phyloP scores from a whole-genome alignment of 2,329 filamentous ascomycete species.

The Polychaeton citri region DNA sequence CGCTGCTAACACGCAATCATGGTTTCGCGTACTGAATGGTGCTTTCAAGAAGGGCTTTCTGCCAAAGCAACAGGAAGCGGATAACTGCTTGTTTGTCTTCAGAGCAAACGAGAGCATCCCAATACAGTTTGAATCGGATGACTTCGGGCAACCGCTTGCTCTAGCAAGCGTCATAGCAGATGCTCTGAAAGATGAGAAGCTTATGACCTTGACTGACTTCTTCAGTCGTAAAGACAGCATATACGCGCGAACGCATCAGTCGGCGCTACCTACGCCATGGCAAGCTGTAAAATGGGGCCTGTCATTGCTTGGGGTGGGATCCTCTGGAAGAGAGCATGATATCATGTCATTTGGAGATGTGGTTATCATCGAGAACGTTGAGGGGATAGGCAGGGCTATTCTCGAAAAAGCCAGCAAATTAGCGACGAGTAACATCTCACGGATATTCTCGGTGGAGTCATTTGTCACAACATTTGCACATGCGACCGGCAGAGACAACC shows the following conservation, averaged over 20 bases:
- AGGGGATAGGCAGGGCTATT: conserved; percentile 28
- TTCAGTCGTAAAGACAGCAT: conserved; percentile 52
- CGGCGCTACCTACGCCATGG: conserved; percentile 59
- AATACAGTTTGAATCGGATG: conserved; percentile 53
- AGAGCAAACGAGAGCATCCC: conserved; percentile 51
- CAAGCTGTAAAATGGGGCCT: conserved; percentile 63
- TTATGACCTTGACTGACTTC: conserved; percentile 62
- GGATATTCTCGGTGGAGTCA: conserved; percentile 18
- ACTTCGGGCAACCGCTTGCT: conserved; percentile 70
- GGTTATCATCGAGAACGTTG: conserved; percentile 52
- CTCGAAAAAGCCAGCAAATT: conserved; percentile 18
- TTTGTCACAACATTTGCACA: conserved; percentile 15
- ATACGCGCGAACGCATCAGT: conserved; percentile 40
- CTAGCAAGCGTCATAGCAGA: conserved; percentile 69
- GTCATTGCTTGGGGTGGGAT: conserved; percentile 41
- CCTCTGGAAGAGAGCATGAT: conserved; percentile 29
- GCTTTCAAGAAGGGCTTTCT: conserved; percentile 53
- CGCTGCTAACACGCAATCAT: conserved; percentile 63
- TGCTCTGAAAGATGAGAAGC: conserved; percentile 52
- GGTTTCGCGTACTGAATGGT: conserved; percentile 60
- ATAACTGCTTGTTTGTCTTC: conserved; percentile 37
- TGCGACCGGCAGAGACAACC: conserved; percentile 11
- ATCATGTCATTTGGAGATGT: conserved; percentile 48
- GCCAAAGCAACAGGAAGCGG: conserved; percentile 23
- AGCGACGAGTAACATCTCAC: conserved; percentile 20